phyloP scores from a whole-genome alignment of 768 basidiomycete genomes.

The Lentinula aciculospora region DNA sequence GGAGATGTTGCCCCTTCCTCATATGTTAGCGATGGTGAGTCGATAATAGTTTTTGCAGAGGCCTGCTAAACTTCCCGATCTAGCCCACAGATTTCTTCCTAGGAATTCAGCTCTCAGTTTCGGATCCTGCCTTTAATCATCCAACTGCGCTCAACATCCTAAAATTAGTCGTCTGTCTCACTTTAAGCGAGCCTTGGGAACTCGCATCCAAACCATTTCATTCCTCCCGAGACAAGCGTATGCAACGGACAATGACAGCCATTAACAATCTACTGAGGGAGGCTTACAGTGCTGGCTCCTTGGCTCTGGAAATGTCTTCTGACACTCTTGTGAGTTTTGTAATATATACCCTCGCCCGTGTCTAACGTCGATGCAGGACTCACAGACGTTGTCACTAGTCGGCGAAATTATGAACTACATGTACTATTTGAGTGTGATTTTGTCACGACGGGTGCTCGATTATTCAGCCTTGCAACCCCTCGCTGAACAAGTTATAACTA shows the following conservation, averaged over 20 bases:
- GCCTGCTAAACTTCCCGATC: constrained; percentile 14
- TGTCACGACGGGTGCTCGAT: constrained; percentile 33
- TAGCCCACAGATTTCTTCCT: constrained; percentile 50
- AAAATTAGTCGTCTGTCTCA: constrained; percentile 7
- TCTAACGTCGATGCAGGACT: not conserved
- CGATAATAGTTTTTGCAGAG: constrained; percentile 14
- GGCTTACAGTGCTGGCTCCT: not conserved
- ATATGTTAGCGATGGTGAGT: constrained; percentile 40
- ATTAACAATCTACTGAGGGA: not conserved
- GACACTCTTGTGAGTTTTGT: not conserved
- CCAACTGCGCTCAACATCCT: constrained; percentile 11
- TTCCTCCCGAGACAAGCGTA: not conserved
- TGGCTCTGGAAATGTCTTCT: not conserved
- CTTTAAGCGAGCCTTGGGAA: not conserved
- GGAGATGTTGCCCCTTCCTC: constrained; percentile 27
- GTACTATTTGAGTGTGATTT: constrained; percentile 32
- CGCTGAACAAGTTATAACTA: constrained; percentile 44
- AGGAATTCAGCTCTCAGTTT: constrained; percentile 26
- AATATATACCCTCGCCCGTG: not conserved
- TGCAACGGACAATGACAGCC: not conserved
- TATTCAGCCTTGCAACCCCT: constrained; percentile 63
- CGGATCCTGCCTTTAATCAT: not conserved
- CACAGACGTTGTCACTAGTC: not conserved
- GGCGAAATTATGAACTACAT: constrained; percentile 30
- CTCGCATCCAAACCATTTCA: not conserved